Conservation (phyloP, 345 rosid species). For the Mallotus nudiflorus region DNA sequence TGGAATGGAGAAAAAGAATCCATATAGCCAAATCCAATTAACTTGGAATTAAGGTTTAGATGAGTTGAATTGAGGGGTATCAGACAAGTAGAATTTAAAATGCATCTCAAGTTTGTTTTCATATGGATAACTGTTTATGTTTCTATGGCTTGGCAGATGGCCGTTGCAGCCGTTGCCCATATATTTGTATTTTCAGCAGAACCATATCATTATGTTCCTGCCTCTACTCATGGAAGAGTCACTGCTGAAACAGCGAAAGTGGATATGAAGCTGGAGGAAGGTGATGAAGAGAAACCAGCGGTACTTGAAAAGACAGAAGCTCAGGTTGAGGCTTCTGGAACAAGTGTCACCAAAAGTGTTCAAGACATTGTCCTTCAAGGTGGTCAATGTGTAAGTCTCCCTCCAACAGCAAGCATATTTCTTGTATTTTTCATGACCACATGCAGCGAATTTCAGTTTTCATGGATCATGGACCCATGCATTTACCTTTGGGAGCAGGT, state of each 20-base stretch:
- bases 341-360: constrained; percentile 74
- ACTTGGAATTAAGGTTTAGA: too few relatives aligned
- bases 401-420: too few relatives aligned
- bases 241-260: constrained; percentile 44
- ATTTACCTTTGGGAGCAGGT: constrained; percentile 39
- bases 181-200: constrained; percentile 66
- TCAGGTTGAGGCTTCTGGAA: constrained; percentile 68
- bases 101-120: background rate
- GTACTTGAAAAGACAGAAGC: constrained; percentile 47
- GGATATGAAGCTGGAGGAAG: constrained; percentile 40
- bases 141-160: constrained; percentile 53
- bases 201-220: constrained; percentile 51
- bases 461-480: background rate
- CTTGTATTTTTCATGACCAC: background rate
- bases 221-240: constrained; percentile 36
- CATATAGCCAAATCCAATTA: too few relatives aligned
- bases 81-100: too few relatives aligned
- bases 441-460: background rate
- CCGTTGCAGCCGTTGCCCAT: constrained; percentile 82
- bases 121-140: background rate
- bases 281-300: constrained; percentile 26
- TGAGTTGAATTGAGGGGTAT: too few relatives aligned
- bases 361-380: constrained; percentile 85
- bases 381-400: constrained; percentile 57
- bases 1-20: too few relatives aligned